A percentile compares a stretch with the other conserved stretches of the same genome.
These are phyloP conservation scores for Eucalyptus regnans DNA, from an alignment of 345 rosid species.

Conservation along the genomic window DNA sequence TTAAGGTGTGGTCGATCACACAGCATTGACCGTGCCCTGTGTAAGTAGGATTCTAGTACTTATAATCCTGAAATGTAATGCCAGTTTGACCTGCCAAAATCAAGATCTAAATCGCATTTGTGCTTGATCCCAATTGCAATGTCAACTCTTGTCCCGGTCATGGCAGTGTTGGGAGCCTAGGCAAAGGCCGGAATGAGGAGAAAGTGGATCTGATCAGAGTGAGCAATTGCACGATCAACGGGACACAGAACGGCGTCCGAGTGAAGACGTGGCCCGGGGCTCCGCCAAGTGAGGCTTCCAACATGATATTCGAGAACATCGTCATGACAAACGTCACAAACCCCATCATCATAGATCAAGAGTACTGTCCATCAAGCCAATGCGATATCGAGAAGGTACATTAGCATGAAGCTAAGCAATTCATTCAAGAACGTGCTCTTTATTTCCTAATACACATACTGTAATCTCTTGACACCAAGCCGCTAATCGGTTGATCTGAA, in stretches of 20 bases:
- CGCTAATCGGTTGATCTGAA: not conserved
- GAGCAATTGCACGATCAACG: conserved; percentile 21
- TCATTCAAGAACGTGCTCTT: not conserved
- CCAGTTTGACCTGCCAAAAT: not conserved
- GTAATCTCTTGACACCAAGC: not conserved
- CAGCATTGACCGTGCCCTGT: not conserved
- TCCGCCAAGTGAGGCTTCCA: conserved; percentile 13
- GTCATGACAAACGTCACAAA: conserved; percentile 34
- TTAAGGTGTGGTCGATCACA: not conserved
- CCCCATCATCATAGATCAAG: conserved; percentile 47
- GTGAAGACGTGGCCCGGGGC: conserved; percentile 45
- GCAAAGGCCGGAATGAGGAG: conserved; percentile 24
- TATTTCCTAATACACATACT: not conserved
- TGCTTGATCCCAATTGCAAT: not conserved
- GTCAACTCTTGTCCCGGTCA: not conserved
- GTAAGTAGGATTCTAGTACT: not conserved
- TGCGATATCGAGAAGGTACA: conserved; percentile 13
- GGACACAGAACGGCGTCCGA: conserved; percentile 41
- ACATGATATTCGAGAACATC: conserved; percentile 23
- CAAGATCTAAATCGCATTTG: not conserved
- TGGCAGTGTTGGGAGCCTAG: conserved; percentile 48
- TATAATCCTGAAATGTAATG: not conserved
- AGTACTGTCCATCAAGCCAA: conserved; percentile 26
- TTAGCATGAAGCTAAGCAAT: not conserved
- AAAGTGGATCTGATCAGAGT: conserved; percentile 27